phyloP scores from a whole-genome alignment of 2,329 filamentous ascomycete genomes.

The Paraconiothyrium brasiliense region DNA sequence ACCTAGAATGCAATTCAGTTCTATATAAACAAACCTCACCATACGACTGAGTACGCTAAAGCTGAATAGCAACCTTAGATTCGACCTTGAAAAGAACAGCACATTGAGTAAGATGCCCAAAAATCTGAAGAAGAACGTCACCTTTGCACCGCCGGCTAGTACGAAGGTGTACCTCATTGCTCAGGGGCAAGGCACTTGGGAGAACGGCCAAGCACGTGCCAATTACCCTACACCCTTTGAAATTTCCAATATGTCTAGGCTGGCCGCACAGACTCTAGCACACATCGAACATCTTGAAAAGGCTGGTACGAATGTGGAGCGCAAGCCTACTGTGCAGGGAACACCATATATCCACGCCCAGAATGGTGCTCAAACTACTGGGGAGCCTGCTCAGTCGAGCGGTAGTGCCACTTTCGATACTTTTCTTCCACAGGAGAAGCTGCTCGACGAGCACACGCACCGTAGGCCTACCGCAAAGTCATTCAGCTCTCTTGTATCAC shows the following conservation, averaged over 20 bases:
- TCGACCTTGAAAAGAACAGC: too few relatives aligned
- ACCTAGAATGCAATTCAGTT: too few relatives aligned
- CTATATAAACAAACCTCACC: too few relatives aligned
- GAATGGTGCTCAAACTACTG: neutral
- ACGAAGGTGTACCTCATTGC: too few relatives aligned
- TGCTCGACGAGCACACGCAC: neutral
- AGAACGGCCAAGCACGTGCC: neutral
- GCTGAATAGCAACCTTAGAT: too few relatives aligned
- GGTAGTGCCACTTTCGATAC: neutral
- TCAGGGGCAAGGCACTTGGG: too few relatives aligned
- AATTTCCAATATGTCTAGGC: neutral
- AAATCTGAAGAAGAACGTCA: too few relatives aligned
- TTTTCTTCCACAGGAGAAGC: neutral
- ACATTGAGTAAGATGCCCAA: too few relatives aligned
- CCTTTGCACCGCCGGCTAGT: too few relatives aligned
- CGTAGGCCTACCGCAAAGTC: neutral
- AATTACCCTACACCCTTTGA: neutral
- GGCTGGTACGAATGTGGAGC: neutral
- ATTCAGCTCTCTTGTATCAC: neutral
- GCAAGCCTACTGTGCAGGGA: too few relatives aligned
- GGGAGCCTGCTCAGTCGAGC: neutral
- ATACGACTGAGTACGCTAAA: too few relatives aligned
- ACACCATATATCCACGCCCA: too few relatives aligned
- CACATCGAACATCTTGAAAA: neutral
- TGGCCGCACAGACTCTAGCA: neutral